phyloP scores from a whole-genome alignment of 108 stramenopile genomes.

The Aurantiochytrium sp. region DNA sequence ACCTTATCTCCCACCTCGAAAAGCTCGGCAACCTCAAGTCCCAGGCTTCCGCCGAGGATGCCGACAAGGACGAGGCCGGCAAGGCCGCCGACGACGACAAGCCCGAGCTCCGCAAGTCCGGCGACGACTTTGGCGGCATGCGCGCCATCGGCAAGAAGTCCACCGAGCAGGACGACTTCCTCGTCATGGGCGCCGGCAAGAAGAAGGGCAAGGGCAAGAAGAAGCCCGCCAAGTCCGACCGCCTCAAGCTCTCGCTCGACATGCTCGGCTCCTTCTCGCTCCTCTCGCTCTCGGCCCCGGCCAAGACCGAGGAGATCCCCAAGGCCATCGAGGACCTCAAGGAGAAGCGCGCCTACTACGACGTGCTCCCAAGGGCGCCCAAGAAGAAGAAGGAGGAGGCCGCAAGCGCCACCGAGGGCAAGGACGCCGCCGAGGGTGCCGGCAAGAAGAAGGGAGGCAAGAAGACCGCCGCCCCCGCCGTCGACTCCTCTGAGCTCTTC shows the following conservation, averaged over 20 bases:
- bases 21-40: slow-evolving; percentile 47
- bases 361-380: neutral
- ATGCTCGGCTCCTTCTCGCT: neutral
- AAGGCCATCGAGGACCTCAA: neutral
- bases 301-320: neutral
- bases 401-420: neutral
- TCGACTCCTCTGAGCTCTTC: neutral
- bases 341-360: neutral
- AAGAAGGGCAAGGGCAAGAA: slow-evolving; percentile 60
- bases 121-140: slow-evolving; percentile 75
- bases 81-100: slow-evolving; percentile 36
- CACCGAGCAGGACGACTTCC: slow-evolving; percentile 55
- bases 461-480: neutral
- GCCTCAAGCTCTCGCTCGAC: neutral
- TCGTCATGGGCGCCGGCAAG: slow-evolving; percentile 62
- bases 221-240: slow-evolving; percentile 36
- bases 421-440: neutral
- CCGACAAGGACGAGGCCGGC: slow-evolving; percentile 37
- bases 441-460: neutral
- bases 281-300: neutral
- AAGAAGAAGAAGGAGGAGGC: neutral
- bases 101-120: slow-evolving; percentile 41
- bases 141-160: slow-evolving; percentile 65
- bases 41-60: neutral
- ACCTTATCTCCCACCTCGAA: slow-evolving; percentile 77